A percentile compares a stretch with the other conserved stretches of the same genome.
phyloP scores from a whole-genome alignment of 2,329 filamentous ascomycete genomes.

The Trichoderma koningii region DNA sequence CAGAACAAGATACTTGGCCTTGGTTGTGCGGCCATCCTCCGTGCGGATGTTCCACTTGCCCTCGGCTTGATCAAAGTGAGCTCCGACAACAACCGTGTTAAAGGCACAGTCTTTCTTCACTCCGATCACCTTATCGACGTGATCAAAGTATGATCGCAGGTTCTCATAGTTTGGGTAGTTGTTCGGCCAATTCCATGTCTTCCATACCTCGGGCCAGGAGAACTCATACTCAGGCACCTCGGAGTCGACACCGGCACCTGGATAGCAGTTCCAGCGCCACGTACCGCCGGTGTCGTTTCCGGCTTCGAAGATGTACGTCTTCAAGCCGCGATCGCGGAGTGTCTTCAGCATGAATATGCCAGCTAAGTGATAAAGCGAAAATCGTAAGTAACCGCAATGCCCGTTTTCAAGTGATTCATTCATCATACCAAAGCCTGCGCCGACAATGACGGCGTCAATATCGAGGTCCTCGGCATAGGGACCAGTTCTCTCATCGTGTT shows the following conservation, averaged over 20 bases:
- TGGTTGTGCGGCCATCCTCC: conserved; percentile 51
- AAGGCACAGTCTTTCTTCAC: conserved; percentile 61
- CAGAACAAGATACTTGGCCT: conserved; percentile 54
- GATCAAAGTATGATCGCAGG: conserved; percentile 60
- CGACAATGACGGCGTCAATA: conserved; percentile 48
- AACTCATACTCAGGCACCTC: conserved; percentile 57
- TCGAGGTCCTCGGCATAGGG: conserved; percentile 48
- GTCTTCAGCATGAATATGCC: conserved; percentile 55
- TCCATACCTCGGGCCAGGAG: conserved; percentile 53
- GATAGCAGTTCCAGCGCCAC: conserved; percentile 61
- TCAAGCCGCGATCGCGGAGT: conserved; percentile 52
- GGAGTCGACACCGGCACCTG: conserved; percentile 56
- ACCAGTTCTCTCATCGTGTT: conserved; percentile 38
- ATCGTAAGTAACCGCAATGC: not conserved
- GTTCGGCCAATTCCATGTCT: conserved; percentile 59
- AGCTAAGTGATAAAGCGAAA: conserved; percentile 31
- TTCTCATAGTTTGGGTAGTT: conserved; percentile 56
- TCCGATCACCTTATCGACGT: conserved; percentile 56
- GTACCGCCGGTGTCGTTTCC: conserved; percentile 54
- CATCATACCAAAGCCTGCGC: conserved; percentile 47
- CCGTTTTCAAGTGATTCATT: not conserved
- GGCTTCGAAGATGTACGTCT: conserved; percentile 54
- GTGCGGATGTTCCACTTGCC: conserved; percentile 55
- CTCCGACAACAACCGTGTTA: conserved; percentile 56
- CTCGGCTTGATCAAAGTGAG: conserved; percentile 51